These are phyloP conservation scores for Colletotrichum plurivorum DNA, from an alignment of 2,329 filamentous ascomycete genomes.

Conservation along the genomic window DNA sequence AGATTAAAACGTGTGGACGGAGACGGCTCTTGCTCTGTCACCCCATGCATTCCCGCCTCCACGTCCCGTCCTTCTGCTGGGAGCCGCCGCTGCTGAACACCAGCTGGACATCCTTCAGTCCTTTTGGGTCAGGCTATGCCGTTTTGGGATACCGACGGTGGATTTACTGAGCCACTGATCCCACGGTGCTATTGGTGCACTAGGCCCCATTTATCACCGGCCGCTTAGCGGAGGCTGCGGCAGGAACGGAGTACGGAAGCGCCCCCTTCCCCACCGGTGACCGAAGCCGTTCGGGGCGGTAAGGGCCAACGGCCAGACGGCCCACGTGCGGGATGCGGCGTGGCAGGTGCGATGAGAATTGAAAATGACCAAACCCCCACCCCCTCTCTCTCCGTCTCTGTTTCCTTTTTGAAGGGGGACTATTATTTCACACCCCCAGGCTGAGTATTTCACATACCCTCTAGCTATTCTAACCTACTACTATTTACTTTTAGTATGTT, in stretches of 20 bases:
- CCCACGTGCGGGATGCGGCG: conserved; percentile 1
- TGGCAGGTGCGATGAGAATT: not conserved
- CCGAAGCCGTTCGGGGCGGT: conserved; percentile 25
- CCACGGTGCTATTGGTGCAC: not conserved
- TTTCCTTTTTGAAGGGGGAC: too few relatives aligned
- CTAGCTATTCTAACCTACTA: too few relatives aligned
- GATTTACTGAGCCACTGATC: not conserved
- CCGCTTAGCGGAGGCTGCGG: conserved; percentile 13
- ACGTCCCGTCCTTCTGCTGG: conserved; percentile 7
- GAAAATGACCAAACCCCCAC: too few relatives aligned
- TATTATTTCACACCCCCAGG: too few relatives aligned
- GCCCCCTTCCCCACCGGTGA: conserved; percentile 26
- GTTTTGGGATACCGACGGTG: conserved; percentile 29
- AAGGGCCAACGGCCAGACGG: too few relatives aligned
- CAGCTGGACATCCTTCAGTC: conserved; percentile 23
- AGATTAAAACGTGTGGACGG: conserved; percentile 26
- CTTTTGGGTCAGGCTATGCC: conserved; percentile 22
- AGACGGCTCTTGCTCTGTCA: conserved; percentile 23
- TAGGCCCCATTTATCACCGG: conserved; percentile 35
- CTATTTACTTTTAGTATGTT: too few relatives aligned
- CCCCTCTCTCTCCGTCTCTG: too few relatives aligned
- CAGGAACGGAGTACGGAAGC: not conserved
- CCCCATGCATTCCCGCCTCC: conserved; percentile 21
- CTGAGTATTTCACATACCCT: too few relatives aligned
- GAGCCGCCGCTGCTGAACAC: conserved; percentile 23